phyloP scores from a whole-genome alignment of 768 basidiomycete genomes.

The Tulasnella sp. region DNA sequence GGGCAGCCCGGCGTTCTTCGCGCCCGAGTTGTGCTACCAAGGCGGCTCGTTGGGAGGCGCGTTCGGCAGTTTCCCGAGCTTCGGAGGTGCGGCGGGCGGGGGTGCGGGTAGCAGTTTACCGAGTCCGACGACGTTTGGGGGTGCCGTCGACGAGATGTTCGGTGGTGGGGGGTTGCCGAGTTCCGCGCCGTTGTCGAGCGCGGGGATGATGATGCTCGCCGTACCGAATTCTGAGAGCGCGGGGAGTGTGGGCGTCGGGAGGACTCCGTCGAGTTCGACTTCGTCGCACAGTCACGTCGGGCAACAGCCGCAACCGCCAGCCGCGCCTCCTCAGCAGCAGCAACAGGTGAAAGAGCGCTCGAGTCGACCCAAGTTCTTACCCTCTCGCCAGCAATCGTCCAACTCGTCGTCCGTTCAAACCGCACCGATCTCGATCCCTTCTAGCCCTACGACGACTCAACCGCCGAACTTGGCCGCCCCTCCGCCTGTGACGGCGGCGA shows the following conservation, averaged over 20 bases:
- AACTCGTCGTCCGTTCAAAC: background rate
- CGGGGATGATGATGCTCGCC: background rate
- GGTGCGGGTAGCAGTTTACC: conserved; percentile 15
- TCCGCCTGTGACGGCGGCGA: conserved; percentile 70
- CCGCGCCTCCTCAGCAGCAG: background rate
- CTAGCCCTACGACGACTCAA: background rate
- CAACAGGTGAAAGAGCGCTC: background rate
- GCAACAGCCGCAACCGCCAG: background rate
- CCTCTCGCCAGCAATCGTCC: conserved; percentile 1
- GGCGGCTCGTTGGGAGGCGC: conserved; percentile 16
- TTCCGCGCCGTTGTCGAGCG: conserved; percentile 4
- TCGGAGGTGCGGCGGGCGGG: conserved; percentile 20
- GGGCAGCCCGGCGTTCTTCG: conserved; percentile 91
- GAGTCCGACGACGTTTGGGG: conserved; percentile 16
- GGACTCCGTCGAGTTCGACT: background rate
- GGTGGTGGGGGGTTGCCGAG: conserved; percentile 15
- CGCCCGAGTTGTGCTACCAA: conserved; percentile 85
- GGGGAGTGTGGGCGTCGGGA: background rate
- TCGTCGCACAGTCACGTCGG: background rate
- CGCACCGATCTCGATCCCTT: conserved; percentile 17
- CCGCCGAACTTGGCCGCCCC: conserved; percentile 26
- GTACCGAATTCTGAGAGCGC: background rate
- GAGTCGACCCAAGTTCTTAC: background rate
- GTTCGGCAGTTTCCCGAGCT: conserved; percentile 19
- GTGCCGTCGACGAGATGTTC: conserved; percentile 4